These are phyloP conservation scores for Oryza punctata DNA, from an alignment of 176 grass and related monocot genomes.

Conservation along the genomic window DNA sequence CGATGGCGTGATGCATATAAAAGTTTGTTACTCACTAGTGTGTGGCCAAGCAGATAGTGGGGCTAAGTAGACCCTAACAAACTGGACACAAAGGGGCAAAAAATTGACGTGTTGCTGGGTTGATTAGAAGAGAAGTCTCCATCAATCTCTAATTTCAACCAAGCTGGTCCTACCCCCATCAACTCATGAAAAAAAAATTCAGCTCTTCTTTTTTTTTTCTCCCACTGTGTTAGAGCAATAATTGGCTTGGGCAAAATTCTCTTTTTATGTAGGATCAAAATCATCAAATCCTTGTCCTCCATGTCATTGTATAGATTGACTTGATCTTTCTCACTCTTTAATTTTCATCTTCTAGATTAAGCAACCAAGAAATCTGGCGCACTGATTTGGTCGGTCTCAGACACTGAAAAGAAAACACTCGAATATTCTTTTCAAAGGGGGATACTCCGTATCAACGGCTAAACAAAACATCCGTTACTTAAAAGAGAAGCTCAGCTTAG, in stretches of 20 bases:
- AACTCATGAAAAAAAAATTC: not conserved
- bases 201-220: not conserved
- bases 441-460: not conserved
- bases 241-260: not conserved
- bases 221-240: not conserved
- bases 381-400: not conserved
- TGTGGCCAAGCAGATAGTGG: constrained; percentile 10
- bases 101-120: constrained; percentile 21
- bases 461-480: not conserved
- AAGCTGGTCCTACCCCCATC: constrained; percentile 3
- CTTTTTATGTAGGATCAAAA: not conserved
- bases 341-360: constrained; percentile 25
- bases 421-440: constrained; percentile 2
- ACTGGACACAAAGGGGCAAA: not conserved
- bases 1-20: not conserved
- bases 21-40: constrained; percentile 24
- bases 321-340: not conserved
- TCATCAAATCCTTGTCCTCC: not conserved
- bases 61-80: constrained; percentile 7
- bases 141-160: constrained; percentile 27
- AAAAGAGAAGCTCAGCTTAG: not conserved
- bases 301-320: not conserved
- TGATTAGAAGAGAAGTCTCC: constrained; percentile 40
- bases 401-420: not conserved
- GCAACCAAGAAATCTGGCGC: not conserved